These are phyloP conservation scores for Rosellinia necatrix DNA, from an alignment of 2,329 filamentous ascomycete species.

Conservation along the genomic window DNA sequence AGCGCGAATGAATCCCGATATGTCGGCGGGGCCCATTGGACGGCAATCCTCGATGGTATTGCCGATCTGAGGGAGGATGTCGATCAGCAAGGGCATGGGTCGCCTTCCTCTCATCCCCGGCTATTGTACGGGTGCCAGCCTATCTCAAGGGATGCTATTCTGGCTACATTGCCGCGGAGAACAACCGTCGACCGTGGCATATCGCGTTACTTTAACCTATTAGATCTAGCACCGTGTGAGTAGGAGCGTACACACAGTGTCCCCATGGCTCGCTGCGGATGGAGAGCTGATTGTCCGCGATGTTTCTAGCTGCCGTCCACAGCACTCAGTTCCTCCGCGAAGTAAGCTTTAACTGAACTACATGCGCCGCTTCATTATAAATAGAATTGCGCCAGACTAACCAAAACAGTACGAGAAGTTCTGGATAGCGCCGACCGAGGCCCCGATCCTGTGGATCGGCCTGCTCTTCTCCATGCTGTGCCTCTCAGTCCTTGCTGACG, in stretches of 20 bases:
- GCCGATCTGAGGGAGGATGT: conserved; percentile 10
- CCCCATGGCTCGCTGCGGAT: no score
- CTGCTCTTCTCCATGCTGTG: conserved; percentile 59
- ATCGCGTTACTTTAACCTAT: conserved; percentile 35
- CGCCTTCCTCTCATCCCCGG: not conserved
- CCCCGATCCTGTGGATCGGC: conserved; percentile 57
- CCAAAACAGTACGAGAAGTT: conserved; percentile 48
- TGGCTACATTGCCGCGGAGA: conserved; percentile 36
- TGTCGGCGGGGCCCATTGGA: conserved; percentile 11
- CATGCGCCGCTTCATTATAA: not conserved
- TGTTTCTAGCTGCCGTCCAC: conserved; percentile 41
- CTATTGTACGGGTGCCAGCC: conserved; percentile 7
- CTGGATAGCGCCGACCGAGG: conserved; percentile 44
- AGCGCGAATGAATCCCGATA: conserved; percentile 10
- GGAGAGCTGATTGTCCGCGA: conserved; percentile 1
- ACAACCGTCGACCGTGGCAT: conserved; percentile 33
- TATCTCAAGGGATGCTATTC: conserved; percentile 33
- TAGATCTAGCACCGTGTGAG: conserved; percentile 37
- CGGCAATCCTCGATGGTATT: conserved; percentile 22
- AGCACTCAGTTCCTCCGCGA: conserved; percentile 55
- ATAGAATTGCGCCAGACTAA: conserved; percentile 49
- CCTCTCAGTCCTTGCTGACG: conserved; percentile 57
- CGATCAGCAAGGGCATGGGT: not conserved
- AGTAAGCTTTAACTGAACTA: conserved; percentile 24
- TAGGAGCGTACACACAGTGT: conserved; percentile 18